Percentiles rank a stretch among this genome's conserved stretches.
Evolutionary conservation across 2,329 filamentous ascomycete species (phyloP).

Genomic region (Aspergillus niger): DNA sequence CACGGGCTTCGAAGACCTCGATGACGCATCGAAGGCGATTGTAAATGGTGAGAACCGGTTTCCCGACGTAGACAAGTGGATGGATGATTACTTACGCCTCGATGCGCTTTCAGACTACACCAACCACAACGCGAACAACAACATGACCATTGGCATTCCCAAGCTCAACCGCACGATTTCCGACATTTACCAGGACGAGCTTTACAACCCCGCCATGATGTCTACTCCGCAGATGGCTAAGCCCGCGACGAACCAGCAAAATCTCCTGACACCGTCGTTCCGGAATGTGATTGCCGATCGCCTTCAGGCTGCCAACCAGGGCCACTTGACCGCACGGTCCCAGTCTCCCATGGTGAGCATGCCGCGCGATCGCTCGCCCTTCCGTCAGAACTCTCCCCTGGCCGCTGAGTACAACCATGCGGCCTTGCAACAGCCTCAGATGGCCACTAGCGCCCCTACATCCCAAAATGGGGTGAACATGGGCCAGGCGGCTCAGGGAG

Average conservation of each 20-base stretch:
- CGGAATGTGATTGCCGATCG: conserved; percentile 70
- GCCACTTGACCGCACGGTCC: conserved; percentile 66
- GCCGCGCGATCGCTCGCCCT: conserved; percentile 75
- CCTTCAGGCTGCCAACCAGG: conserved; percentile 75
- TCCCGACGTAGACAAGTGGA: conserved; percentile 47
- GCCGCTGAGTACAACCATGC: conserved; percentile 50
- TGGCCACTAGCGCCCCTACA: conserved; percentile 42
- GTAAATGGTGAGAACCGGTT: conserved; percentile 57
- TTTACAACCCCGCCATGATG: conserved; percentile 64
- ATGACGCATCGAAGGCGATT: conserved; percentile 52
- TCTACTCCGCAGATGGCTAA: conserved; percentile 40
- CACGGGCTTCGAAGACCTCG: conserved; percentile 55
- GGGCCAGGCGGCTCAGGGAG: conserved; percentile 34
- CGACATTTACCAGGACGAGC: conserved; percentile 79
- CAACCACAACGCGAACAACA: conserved; percentile 41
- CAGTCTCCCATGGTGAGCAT: conserved; percentile 56
- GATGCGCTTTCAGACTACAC: conserved; percentile 59
- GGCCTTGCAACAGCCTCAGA: conserved; percentile 40
- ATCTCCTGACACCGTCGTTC: conserved; percentile 55
- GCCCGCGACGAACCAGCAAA: conserved; percentile 32
- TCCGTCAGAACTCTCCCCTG: conserved; percentile 69
- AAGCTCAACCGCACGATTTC: conserved; percentile 86
- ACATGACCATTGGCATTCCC: conserved; percentile 55
- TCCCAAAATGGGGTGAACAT: conserved; percentile 35
- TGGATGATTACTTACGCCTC: conserved; percentile 69